A percentile compares a stretch with the other conserved stretches of the same genome.
These are phyloP conservation scores for Orbilia brochopaga DNA, from an alignment of 2,329 filamentous ascomycete genomes.

Conservation along the genomic window DNA sequence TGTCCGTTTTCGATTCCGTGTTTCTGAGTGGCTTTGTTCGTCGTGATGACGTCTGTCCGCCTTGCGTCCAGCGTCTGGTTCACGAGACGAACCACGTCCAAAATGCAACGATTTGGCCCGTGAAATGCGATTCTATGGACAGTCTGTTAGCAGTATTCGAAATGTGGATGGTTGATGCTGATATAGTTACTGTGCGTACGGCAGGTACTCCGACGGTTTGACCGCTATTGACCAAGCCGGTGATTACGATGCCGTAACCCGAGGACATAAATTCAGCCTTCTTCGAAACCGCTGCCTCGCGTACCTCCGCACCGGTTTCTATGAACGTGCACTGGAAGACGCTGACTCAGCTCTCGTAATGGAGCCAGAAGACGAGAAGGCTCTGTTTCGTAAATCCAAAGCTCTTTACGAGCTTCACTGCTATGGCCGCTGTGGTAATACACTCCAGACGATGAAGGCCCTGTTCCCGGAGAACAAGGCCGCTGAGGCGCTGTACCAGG, in stretches of 20 bases:
- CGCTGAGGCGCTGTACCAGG: conserved; percentile 5
- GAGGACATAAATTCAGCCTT: not conserved
- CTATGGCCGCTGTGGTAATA: conserved; percentile 13
- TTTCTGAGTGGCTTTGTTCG: no score
- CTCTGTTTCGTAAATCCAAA: conserved; percentile 26
- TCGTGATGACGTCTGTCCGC: no score
- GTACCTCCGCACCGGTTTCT: not conserved
- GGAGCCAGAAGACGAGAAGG: conserved; percentile 22
- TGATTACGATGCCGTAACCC: not conserved
- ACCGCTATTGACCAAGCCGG: not conserved
- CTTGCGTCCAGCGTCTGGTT: no score
- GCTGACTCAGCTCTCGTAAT: conserved; percentile 12
- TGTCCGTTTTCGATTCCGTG: not conserved
- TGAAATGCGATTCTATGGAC: no score
- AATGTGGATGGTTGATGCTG: no score
- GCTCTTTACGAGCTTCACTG: conserved; percentile 20
- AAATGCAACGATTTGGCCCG: no score
- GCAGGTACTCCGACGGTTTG: no score
- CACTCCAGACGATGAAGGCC: not conserved
- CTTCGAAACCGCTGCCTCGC: conserved; percentile 16
- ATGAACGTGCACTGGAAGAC: conserved; percentile 11
- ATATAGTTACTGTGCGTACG: no score
- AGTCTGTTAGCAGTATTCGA: no score
- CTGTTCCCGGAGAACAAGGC: conserved; percentile 8
- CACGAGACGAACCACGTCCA: no score